Base-by-base conservation (phyloP, 2,329 filamentous ascomycete species). In the Clarireedia monteithiana region DNA sequence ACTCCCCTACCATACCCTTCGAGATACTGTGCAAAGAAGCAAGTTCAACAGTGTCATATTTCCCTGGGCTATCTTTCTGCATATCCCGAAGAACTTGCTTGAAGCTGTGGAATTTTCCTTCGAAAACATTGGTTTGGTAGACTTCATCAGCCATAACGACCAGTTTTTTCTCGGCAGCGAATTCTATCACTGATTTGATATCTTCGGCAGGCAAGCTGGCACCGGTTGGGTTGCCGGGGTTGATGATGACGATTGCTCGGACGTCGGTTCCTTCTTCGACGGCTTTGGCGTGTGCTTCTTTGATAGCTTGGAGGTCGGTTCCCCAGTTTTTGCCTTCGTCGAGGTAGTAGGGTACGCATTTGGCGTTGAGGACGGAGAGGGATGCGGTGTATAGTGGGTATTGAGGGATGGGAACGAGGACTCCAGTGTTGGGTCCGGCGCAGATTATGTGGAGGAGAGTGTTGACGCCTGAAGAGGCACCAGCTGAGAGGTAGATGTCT, bases 1-100 rank as follows among this genome's bases (percentile, higher is more conserved):
- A 99, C 77, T 99, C 94, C 69, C 94, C 94, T 7, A 96, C 89
- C 91, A 99, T 97, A 67, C 94, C 94, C 82, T 99, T 99, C 70
- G 90, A 96, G 55, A 95, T 81, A 67, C 87, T 92, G 79, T 99
- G 92, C 63, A 99, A 79, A 52, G 90, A 96, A 49, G 86, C 92
- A 57, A 99, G 83, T 76, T 97, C 91, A 58, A 99, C 77, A 64
- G 82, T 72, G 73, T 95, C 88, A 74, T 90, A 97, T 70, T 84
- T 85, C 67, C 84, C 88, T 1, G 86, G 82, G 46, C 78, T 73
- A 69, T 86, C 81, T 71, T 86, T 78, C 72, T 97, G 92, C 67
- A 97, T 76, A 64, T 86, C 79, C 61, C 91, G 83, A 50, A 99
- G 82, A 42, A 86, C 84, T 66, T 88, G 84, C 77, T 97, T 97